These are phyloP conservation scores for Colletotrichum simmondsii DNA, from an alignment of 2,329 filamentous ascomycete species.

Conservation along the genomic window DNA sequence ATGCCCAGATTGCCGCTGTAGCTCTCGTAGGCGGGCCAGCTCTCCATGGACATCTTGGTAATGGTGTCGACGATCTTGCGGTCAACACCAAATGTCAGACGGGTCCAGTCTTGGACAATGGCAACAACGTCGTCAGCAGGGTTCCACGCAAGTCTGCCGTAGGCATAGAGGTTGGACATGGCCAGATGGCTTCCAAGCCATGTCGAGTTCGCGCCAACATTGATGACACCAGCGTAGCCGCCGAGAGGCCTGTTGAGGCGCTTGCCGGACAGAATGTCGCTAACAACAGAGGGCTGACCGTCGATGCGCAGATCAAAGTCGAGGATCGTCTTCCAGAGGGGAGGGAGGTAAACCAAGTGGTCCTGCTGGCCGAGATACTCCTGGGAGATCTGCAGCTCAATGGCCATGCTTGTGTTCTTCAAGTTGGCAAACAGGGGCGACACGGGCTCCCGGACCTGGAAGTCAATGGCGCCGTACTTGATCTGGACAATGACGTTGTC, in stretches of 20 bases:
- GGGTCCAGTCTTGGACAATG: slow-evolving; percentile 74
- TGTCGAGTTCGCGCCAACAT: slow-evolving; percentile 72
- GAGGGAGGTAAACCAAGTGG: slow-evolving; percentile 75
- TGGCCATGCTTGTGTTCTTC: slow-evolving; percentile 57
- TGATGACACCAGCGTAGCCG: slow-evolving; percentile 74
- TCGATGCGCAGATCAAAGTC: slow-evolving; percentile 75
- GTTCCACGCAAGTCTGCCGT: slow-evolving; percentile 74
- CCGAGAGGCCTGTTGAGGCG: slow-evolving; percentile 67
- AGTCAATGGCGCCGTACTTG: slow-evolving; percentile 80
- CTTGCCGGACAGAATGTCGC: slow-evolving; percentile 70
- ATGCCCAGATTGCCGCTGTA: slow-evolving; percentile 78
- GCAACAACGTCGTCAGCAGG: slow-evolving; percentile 58
- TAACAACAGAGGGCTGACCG: slow-evolving; percentile 62
- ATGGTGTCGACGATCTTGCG: slow-evolving; percentile 66
- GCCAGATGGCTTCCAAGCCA: slow-evolving; percentile 78
- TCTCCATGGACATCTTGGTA: slow-evolving; percentile 72
- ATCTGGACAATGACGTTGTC: slow-evolving; percentile 79
- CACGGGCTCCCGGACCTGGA: slow-evolving; percentile 75
- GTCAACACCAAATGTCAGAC: slow-evolving; percentile 71
- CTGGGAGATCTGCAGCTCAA: slow-evolving; percentile 75
- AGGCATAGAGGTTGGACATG: slow-evolving; percentile 79
- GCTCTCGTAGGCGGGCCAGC: slow-evolving; percentile 78
- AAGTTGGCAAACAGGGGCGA: slow-evolving; percentile 72
- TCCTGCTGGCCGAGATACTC: slow-evolving; percentile 79
- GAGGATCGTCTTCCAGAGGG: slow-evolving; percentile 75